These are phyloP conservation scores for Prunus yedoensis DNA, from an alignment of 331 rosid species.

Conservation along the genomic window DNA sequence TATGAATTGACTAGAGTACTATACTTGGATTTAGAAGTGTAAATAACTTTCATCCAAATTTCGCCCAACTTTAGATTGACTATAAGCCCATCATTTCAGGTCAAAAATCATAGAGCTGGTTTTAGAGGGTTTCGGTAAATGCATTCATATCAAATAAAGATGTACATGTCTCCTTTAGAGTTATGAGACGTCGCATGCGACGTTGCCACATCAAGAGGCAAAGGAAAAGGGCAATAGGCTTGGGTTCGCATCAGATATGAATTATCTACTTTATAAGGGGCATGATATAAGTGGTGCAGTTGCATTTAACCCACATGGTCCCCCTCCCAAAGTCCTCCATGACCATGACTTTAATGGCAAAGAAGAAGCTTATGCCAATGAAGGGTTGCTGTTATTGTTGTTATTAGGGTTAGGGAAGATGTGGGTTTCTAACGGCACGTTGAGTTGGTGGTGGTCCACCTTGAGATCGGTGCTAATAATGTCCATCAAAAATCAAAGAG, in stretches of 20 bases:
- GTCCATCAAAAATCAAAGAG: not conserved
- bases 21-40: not conserved
- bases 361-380: constrained; percentile 39
- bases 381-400: constrained; percentile 34
- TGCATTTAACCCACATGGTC: constrained; percentile 64
- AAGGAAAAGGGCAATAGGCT: constrained; percentile 35
- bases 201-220: constrained; percentile 59
- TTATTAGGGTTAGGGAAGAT: constrained; percentile 29
- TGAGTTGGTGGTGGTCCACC: constrained; percentile 11
- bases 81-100: not conserved
- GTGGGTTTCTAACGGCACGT: constrained; percentile 25
- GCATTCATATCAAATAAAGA: constrained; percentile 13
- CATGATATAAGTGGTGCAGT: constrained; percentile 40
- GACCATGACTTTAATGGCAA: constrained; percentile 65
- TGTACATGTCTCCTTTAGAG: constrained; percentile 25
- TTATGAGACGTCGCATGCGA: constrained; percentile 57
- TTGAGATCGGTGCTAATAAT: constrained; percentile 13
- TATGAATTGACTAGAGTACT: not conserved
- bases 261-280: constrained; percentile 6
- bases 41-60: not conserved
- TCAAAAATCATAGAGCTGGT: not conserved
- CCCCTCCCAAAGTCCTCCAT: constrained; percentile 44
- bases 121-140: not conserved
- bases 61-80: not conserved
- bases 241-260: constrained; percentile 41